Percentiles rank a stretch among this genome's conserved stretches.
Conservation (phyloP, 1,284 basidiomycete genomes). For the Heimioporus punctisporus region DNA sequence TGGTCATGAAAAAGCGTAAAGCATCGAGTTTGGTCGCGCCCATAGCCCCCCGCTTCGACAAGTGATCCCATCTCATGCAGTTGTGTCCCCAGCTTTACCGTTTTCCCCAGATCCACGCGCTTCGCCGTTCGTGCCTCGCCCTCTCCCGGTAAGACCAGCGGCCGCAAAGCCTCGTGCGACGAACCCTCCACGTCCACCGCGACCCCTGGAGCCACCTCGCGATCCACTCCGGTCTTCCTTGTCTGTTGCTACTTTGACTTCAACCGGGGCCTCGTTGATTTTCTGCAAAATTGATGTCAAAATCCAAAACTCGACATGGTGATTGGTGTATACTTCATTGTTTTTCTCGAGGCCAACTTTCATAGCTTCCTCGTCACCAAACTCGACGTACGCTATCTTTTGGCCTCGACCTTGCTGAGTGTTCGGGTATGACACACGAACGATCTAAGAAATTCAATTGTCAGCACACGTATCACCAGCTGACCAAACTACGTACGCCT, state of each 20-base stretch:
- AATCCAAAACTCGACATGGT: neutral
- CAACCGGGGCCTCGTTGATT: slow-evolving; percentile 62
- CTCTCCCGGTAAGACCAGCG: slow-evolving; percentile 61
- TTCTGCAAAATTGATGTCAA: slow-evolving; percentile 44
- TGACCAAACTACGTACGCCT: slow-evolving; percentile 47
- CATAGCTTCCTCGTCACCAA: slow-evolving; percentile 84
- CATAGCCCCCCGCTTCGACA: slow-evolving; percentile 18
- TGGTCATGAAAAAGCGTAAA: slow-evolving; percentile 22
- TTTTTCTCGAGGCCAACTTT: slow-evolving; percentile 74
- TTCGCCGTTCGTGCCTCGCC: slow-evolving; percentile 33
- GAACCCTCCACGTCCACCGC: slow-evolving; percentile 56
- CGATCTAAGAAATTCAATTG: slow-evolving; percentile 52
- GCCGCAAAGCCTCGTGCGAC: slow-evolving; percentile 66
- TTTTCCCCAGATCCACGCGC: slow-evolving; percentile 31
- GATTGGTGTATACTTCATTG: slow-evolving; percentile 52
- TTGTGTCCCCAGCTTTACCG: slow-evolving; percentile 22
- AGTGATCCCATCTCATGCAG: slow-evolving; percentile 23
- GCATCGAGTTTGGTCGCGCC: slow-evolving; percentile 18
- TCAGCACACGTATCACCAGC: slow-evolving; percentile 4
- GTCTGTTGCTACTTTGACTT: slow-evolving; percentile 71
- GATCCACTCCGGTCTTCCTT: slow-evolving; percentile 46
- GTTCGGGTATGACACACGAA: slow-evolving; percentile 65
- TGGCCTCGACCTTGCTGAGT: slow-evolving; percentile 45
- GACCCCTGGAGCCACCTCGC: slow-evolving; percentile 50
- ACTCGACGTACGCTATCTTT: slow-evolving; percentile 83